phyloP scores from a whole-genome alignment of 306 rosid species.

The Vigna nakashimae region DNA sequence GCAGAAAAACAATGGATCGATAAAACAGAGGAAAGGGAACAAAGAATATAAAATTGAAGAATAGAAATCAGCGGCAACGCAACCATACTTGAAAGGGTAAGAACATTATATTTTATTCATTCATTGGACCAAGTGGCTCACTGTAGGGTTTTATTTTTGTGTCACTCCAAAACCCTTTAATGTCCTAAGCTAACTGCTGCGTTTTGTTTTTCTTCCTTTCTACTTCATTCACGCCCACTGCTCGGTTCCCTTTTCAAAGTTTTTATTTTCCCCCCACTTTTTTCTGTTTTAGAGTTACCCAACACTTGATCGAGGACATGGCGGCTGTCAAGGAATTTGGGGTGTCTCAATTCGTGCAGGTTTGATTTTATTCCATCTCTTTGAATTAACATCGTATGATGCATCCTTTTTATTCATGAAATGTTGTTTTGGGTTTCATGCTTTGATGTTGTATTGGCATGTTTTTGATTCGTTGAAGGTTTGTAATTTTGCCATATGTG shows the following conservation, averaged over 20 bases:
- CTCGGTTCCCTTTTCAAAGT: not conserved
- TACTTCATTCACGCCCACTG: not conserved
- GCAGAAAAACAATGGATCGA: not conserved
- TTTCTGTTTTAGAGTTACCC: conserved; percentile 19
- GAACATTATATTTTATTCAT: no score
- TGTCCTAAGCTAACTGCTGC: not conserved
- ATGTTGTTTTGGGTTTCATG: not conserved
- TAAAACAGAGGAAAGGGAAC: not conserved
- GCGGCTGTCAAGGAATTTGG: conserved; percentile 61
- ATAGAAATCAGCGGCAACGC: conserved; percentile 28
- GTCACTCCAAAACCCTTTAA: conserved; percentile 8
- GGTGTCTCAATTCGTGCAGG: conserved; percentile 66
- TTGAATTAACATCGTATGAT: not conserved
- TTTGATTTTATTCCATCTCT: conserved; percentile 37
- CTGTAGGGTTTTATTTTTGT: conserved; percentile 34
- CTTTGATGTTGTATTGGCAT: not conserved
- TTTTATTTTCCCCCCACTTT: not conserved
- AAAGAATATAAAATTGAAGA: not conserved
- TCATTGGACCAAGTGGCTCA: no score
- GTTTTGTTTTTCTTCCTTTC: not conserved
- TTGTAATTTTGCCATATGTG: not conserved
- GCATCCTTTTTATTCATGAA: not conserved
- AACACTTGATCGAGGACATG: conserved; percentile 45
- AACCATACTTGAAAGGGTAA: not conserved
- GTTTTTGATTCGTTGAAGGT: not conserved